A percentile compares a stretch with the other conserved stretches of the same genome.
Evolutionary conservation across 2,329 filamentous ascomycete species (phyloP).

Genomic region (Alternaria consortialis): DNA sequence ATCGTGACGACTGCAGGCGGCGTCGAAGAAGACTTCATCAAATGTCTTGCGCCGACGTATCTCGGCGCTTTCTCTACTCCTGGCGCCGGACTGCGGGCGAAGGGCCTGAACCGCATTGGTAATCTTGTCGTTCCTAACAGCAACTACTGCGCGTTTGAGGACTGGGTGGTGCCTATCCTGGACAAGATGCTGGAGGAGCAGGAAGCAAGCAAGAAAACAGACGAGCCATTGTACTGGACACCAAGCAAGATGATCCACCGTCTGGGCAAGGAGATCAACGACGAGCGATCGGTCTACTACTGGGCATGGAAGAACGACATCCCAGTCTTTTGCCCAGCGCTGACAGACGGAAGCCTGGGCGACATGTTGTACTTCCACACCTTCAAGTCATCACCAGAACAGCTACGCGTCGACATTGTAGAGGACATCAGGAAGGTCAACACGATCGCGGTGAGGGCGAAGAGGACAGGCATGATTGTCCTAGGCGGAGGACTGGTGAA

Average conservation of each 20-base stretch:
- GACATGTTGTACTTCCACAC: slow-evolving; percentile 99
- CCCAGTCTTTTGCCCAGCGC: slow-evolving; percentile 93
- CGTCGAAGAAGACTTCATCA: slow-evolving; percentile 97
- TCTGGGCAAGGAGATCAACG: slow-evolving; percentile 91
- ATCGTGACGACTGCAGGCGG: slow-evolving; percentile 96
- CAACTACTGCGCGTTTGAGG: slow-evolving; percentile 97
- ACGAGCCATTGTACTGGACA: slow-evolving; percentile 84
- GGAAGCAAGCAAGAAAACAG: slow-evolving; percentile 75
- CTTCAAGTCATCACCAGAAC: slow-evolving; percentile 83
- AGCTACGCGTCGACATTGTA: slow-evolving; percentile 88
- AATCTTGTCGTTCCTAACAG: slow-evolving; percentile 95
- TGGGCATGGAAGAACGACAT: slow-evolving; percentile 98
- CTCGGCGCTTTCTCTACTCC: slow-evolving; percentile 83
- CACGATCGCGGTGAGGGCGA: slow-evolving; percentile 86
- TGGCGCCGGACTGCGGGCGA: slow-evolving; percentile 79
- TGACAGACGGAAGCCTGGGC: slow-evolving; percentile 93
- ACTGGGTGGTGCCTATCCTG: slow-evolving; percentile 97
- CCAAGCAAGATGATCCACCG: slow-evolving; percentile 90
- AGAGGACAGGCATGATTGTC: slow-evolving; percentile 92
- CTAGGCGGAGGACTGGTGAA: slow-evolving; percentile 95
- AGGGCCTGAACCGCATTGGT: slow-evolving; percentile 93
- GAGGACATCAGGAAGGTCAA: slow-evolving; percentile 95
- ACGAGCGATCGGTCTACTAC: slow-evolving; percentile 91
- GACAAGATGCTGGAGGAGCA: slow-evolving; percentile 94
- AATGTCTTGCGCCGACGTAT: slow-evolving; percentile 94